A percentile compares a stretch with the other conserved stretches of the same genome.
Evolutionary conservation across 306 rosid species (phyloP).

Genomic region (Leucaena leucocephala): DNA sequence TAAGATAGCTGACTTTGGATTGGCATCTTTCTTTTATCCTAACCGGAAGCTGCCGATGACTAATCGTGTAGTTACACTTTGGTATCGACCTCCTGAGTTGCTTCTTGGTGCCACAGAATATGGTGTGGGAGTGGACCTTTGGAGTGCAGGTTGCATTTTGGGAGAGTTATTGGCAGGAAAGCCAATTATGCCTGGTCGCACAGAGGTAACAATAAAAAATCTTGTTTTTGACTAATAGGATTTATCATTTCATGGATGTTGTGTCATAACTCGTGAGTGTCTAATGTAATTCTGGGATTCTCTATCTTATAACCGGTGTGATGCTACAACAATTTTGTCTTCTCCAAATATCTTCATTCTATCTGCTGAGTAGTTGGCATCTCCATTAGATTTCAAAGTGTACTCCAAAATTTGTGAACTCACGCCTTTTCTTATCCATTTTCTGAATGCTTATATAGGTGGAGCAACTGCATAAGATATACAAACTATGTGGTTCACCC

Average conservation of each 20-base stretch:
- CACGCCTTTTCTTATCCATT: constrained; percentile 12
- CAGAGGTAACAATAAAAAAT: constrained; percentile 65
- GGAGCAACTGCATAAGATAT: constrained; percentile 96
- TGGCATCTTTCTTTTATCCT: constrained; percentile 87
- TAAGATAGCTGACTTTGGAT: constrained; percentile 92
- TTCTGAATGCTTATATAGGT: constrained; percentile 52
- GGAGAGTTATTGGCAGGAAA: constrained; percentile 93
- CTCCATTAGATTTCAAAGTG: constrained; percentile 16
- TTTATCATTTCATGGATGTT: constrained; percentile 27
- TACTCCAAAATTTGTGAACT: not conserved
- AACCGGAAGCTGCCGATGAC: constrained; percentile 84
- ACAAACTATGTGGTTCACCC: constrained; percentile 94
- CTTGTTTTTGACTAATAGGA: constrained; percentile 26
- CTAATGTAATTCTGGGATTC: constrained; percentile 24
- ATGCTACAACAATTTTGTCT: not conserved
- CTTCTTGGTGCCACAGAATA: constrained; percentile 95
- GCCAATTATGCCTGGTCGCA: constrained; percentile 99
- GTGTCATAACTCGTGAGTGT: constrained; percentile 11
- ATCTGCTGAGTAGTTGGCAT: constrained; percentile 10
- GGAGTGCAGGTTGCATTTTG: constrained; percentile 98
- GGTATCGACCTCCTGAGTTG: constrained; percentile 98
- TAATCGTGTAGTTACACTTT: constrained; percentile 92
- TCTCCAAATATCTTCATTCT: not conserved
- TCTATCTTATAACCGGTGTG: not conserved
- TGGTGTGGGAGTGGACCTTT: constrained; percentile 83